Percentiles rank a stretch among this genome's conserved stretches.
phyloP scores from a whole-genome alignment of 2,329 filamentous ascomycete species.

The Ascocoryne sarcoides region DNA sequence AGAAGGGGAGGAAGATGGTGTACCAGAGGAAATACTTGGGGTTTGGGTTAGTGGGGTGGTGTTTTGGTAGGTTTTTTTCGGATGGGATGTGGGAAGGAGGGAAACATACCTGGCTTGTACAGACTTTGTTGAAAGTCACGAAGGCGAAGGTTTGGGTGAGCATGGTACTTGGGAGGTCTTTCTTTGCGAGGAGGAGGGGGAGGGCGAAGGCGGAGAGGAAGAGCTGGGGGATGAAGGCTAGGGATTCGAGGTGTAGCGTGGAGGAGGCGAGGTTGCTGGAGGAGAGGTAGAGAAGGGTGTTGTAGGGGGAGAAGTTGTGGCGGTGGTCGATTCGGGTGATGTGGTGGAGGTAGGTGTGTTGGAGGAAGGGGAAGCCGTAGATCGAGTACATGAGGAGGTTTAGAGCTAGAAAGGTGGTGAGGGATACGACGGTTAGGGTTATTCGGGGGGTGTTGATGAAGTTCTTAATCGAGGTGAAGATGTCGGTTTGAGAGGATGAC shows the following conservation, averaged over 20 bases:
- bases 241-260: slow-evolving; percentile 53
- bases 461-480: slow-evolving; percentile 20
- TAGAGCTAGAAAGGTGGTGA: slow-evolving; percentile 63
- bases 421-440: slow-evolving; percentile 52
- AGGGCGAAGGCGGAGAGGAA: slow-evolving; percentile 70
- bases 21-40: slow-evolving; percentile 96
- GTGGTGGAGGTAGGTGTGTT: slow-evolving; percentile 90
- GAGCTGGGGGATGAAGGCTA: slow-evolving; percentile 86
- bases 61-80: background rate
- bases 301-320: slow-evolving; percentile 98
- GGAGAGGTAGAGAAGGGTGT: slow-evolving; percentile 78
- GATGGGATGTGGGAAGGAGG: background rate
- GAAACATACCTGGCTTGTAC: slow-evolving; percentile 78
- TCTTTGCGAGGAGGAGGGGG: slow-evolving; percentile 68
- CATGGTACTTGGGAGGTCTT: slow-evolving; percentile 74
- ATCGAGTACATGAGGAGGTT: slow-evolving; percentile 72
- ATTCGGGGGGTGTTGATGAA: slow-evolving; percentile 50
- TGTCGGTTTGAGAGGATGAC: slow-evolving; percentile 18
- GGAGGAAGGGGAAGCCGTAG: slow-evolving; percentile 73
- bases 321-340: slow-evolving; percentile 88
- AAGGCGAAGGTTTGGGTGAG: slow-evolving; percentile 95
- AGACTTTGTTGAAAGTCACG: slow-evolving; percentile 97
- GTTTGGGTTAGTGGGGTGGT: slow-evolving; percentile 2
- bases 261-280: slow-evolving; percentile 44
- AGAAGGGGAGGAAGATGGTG: slow-evolving; percentile 84